A percentile compares a stretch with the other conserved stretches of the same genome.
phyloP scores from a whole-genome alignment of 2,329 filamentous ascomycete genomes.

The Nemania sp. region DNA sequence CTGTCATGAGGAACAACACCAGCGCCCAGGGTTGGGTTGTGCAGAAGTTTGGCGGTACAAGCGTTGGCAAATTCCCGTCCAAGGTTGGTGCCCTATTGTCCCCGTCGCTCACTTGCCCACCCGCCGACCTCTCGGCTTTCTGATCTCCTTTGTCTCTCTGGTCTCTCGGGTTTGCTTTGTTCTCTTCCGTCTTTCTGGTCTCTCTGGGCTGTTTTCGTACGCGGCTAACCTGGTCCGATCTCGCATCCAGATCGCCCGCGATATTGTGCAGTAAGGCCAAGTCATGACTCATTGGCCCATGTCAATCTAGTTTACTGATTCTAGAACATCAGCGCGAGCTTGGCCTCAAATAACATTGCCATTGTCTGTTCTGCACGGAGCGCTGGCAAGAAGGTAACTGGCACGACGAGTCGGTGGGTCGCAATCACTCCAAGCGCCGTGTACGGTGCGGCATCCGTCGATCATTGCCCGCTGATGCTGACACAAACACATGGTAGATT shows the following conservation, averaged over 20 bases:
- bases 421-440: slow-evolving; percentile 8
- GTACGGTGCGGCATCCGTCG: not conserved
- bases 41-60: slow-evolving; percentile 95
- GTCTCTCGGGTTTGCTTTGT: not conserved
- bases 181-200: too few species aligned
- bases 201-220: not conserved
- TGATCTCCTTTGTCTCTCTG: too few species aligned
- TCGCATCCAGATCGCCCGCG: slow-evolving; percentile 59
- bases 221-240: slow-evolving; percentile 21
- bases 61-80: slow-evolving; percentile 88
- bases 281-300: slow-evolving; percentile 25
- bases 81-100: slow-evolving; percentile 55
- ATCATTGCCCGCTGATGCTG: slow-evolving; percentile 20
- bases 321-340: slow-evolving; percentile 53
- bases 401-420: slow-evolving; percentile 90
- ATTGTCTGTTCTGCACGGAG: slow-evolving; percentile 96
- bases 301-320: slow-evolving; percentile 25
- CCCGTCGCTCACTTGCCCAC: not conserved
- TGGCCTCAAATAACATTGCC: slow-evolving; percentile 75
- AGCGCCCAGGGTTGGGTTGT: slow-evolving; percentile 72
- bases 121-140: not conserved
- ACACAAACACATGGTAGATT: slow-evolving; percentile 47
- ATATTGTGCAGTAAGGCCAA: slow-evolving; percentile 65
- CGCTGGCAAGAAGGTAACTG: slow-evolving; percentile 90
- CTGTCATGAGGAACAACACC: slow-evolving; percentile 36